Conservation (phyloP, 176 grass and related monocot species). For the Saccharum officinarum region DNA sequence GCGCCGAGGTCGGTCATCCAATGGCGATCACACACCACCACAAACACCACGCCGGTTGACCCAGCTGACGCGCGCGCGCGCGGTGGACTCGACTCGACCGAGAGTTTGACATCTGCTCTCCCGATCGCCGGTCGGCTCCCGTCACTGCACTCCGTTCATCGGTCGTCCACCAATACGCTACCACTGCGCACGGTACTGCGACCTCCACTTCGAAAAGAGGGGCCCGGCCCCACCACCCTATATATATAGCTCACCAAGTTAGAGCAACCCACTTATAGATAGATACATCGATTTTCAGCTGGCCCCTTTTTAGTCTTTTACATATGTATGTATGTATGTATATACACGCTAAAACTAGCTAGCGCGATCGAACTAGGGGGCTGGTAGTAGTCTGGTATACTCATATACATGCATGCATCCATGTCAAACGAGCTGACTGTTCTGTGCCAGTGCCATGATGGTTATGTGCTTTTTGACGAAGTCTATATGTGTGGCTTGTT, state of each 20-base stretch:
- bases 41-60: background rate
- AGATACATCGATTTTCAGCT: background rate
- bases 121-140: background rate
- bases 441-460: background rate
- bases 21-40: background rate
- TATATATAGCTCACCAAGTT: background rate
- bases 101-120: conserved; percentile 1
- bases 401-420: background rate
- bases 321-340: background rate
- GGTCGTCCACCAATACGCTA: conserved; percentile 19
- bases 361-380: background rate
- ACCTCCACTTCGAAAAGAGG: background rate
- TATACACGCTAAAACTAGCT: background rate
- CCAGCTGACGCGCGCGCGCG: background rate
- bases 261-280: background rate
- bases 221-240: background rate
- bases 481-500: conserved; percentile 5
- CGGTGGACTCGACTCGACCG: no score
- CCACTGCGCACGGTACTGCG: conserved; percentile 36
- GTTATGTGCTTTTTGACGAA: conserved; percentile 30
- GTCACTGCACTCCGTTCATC: background rate
- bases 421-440: conserved; percentile 35
- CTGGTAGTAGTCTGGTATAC: background rate
- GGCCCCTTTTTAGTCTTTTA: background rate
- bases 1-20: background rate